Conservation (phyloP, 148 eudicot genomes). For the Amaranthus hypochondriacus region DNA sequence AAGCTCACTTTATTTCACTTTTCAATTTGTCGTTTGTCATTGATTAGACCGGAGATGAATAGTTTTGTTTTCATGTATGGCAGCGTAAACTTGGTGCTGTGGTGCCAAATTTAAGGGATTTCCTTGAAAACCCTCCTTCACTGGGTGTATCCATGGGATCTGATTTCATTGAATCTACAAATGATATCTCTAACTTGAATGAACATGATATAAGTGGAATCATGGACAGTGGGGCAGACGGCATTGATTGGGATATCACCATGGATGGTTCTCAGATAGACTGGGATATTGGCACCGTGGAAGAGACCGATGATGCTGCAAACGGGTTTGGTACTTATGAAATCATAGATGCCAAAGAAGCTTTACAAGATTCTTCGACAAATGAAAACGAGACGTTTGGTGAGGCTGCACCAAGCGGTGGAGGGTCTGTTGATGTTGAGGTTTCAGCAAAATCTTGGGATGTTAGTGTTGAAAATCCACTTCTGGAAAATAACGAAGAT, state of each 20-base stretch:
- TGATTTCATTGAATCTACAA: slow-evolving; percentile 39
- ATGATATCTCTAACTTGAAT: slow-evolving; percentile 25
- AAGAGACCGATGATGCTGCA: slow-evolving; percentile 64
- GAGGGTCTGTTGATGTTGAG: slow-evolving; percentile 35
- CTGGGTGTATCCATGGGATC: slow-evolving; percentile 40
- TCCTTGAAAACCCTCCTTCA: slow-evolving; percentile 60
- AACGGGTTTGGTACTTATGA: slow-evolving; percentile 94
- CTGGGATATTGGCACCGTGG: slow-evolving; percentile 88
- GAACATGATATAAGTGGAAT: slow-evolving; percentile 37
- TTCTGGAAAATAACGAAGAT: slow-evolving; percentile 40
- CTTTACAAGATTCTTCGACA: slow-evolving; percentile 37
- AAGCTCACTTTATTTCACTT: slow-evolving; percentile 23
- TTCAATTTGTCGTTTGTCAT: neutral
- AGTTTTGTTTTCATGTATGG: slow-evolving; percentile 6
- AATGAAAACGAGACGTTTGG: slow-evolving; percentile 38
- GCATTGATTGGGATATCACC: slow-evolving; percentile 92
- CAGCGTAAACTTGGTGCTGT: slow-evolving; percentile 41
- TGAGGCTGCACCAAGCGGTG: slow-evolving; percentile 27
- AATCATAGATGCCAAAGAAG: slow-evolving; percentile 78
- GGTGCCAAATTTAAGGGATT: slow-evolving; percentile 50
- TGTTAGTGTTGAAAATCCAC: slow-evolving; percentile 67
- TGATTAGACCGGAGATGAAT: neutral
- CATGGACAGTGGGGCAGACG: slow-evolving; percentile 36
- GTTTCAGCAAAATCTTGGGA: slow-evolving; percentile 77
- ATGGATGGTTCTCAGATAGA: slow-evolving; percentile 87